Conservation (phyloP, 371 early-diverging fungal species). For the Rhizopus delemar region DNA sequence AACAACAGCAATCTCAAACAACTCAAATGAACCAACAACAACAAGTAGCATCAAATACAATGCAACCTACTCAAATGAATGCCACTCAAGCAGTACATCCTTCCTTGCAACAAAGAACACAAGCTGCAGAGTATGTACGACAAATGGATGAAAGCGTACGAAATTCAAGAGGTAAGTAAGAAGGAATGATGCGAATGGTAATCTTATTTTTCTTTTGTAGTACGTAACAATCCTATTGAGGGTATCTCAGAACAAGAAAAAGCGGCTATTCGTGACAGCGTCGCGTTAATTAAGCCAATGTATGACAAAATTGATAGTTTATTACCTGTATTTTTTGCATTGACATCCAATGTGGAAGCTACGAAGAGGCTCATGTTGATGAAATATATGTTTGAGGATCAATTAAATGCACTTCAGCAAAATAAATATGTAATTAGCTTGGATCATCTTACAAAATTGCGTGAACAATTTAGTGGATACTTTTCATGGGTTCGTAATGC, state of each 20-base stretch:
- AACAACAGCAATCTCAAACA: constrained; percentile 1
- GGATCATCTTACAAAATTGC: constrained; percentile 48
- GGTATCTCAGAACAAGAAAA: constrained; percentile 55
- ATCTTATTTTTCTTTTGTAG: constrained; percentile 18
- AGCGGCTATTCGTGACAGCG: constrained; percentile 46
- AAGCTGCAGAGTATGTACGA: constrained; percentile 48
- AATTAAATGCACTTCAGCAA: constrained; percentile 49
- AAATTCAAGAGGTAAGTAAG: constrained; percentile 39
- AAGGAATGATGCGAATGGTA: not conserved
- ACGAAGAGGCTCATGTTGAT: constrained; percentile 47
- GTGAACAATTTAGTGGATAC: constrained; percentile 55
- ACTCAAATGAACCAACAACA: constrained; percentile 3
- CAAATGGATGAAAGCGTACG: constrained; percentile 51
- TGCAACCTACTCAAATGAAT: not conserved
- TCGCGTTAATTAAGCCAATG: constrained; percentile 49
- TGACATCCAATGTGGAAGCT: constrained; percentile 44
- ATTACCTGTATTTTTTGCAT: constrained; percentile 44
- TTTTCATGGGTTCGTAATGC: constrained; percentile 51
- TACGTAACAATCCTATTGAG: constrained; percentile 33
- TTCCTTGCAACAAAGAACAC: constrained; percentile 20
- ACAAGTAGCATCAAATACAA: not conserved
- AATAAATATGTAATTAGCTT: constrained; percentile 50
- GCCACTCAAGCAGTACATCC: not conserved
- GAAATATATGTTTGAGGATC: constrained; percentile 67
- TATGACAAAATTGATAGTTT: constrained; percentile 47